These are phyloP conservation scores for Anisodus acutangulus DNA, from an alignment of 257 asterid species.

Conservation along the genomic window DNA sequence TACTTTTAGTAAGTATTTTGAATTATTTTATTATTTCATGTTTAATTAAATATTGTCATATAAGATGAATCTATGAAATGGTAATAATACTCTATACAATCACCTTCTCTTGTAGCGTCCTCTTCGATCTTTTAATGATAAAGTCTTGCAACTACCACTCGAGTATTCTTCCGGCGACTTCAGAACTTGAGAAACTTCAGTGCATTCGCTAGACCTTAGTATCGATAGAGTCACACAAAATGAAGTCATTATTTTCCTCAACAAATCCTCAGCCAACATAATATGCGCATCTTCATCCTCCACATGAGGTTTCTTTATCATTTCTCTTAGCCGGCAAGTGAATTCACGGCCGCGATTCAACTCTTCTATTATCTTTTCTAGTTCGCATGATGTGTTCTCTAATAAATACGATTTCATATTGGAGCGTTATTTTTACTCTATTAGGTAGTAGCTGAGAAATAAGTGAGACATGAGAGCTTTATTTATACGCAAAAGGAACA, in stretches of 20 bases:
- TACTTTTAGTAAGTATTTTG: too few species aligned
- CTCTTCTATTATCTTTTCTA: slow-evolving; percentile 41
- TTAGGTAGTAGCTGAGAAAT: not conserved
- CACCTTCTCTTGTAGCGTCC: slow-evolving; percentile 70
- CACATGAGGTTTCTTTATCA: slow-evolving; percentile 31
- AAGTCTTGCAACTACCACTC: slow-evolving; percentile 50
- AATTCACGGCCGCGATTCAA: slow-evolving; percentile 50
- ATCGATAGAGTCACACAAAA: slow-evolving; percentile 47
- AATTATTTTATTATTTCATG: not conserved
- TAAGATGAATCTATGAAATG: too few species aligned
- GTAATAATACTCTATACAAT: not conserved
- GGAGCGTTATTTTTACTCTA: not conserved
- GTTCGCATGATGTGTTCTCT: not conserved
- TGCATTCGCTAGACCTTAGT: slow-evolving; percentile 33
- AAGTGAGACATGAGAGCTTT: not conserved
- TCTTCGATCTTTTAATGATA: slow-evolving; percentile 50
- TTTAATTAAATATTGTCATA: too few species aligned
- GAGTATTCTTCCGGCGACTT: slow-evolving; percentile 41
- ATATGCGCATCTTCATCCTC: not conserved
- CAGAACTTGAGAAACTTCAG: slow-evolving; percentile 41
- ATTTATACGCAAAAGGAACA: not conserved
- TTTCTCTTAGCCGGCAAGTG: slow-evolving; percentile 45
- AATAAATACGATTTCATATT: slow-evolving; percentile 2
- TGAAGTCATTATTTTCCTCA: slow-evolving; percentile 43
- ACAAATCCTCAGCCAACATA: slow-evolving; percentile 35